phyloP scores from a whole-genome alignment of 2,329 filamentous ascomycete genomes.

The Fusarium equiseti region DNA sequence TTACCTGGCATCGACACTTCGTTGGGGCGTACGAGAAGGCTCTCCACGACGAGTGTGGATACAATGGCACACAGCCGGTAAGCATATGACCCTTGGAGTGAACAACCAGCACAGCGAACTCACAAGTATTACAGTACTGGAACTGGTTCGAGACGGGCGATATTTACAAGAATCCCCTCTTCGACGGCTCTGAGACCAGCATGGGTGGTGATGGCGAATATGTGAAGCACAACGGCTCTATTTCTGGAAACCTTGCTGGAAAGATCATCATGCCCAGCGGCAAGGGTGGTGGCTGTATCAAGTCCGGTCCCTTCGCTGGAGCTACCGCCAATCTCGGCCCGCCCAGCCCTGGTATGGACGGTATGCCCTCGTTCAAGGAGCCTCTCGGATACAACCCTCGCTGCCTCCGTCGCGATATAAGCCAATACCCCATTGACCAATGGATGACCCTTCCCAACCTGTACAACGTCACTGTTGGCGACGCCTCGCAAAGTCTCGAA shows the following conservation, averaged over 20 bases:
- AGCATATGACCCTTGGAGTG: background rate
- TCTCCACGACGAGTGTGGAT: constrained; percentile 15
- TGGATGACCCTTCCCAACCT: constrained; percentile 12
- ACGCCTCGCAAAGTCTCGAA: constrained; percentile 1
- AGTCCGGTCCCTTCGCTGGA: background rate
- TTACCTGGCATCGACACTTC: constrained; percentile 20
- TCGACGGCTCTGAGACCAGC: constrained; percentile 14
- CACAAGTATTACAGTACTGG: background rate
- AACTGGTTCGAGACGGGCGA: constrained; percentile 21
- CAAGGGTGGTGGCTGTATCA: background rate
- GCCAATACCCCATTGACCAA: background rate
- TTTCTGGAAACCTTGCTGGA: background rate
- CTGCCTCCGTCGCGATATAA: constrained; percentile 5
- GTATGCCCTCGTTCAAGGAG: background rate
- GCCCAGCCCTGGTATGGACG: constrained; percentile 2
- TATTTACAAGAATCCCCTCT: background rate
- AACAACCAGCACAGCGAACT: rapidly evolving
- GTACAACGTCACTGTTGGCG: background rate
- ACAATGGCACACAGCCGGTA: constrained; percentile 13
- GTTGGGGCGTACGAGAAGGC: constrained; percentile 12
- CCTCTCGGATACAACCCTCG: constrained; percentile 11
- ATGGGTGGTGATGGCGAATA: constrained; percentile 21
- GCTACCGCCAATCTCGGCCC: constrained; percentile 10
- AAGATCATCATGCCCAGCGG: background rate
- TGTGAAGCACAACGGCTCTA: constrained; percentile 9